Base-by-base conservation (phyloP, 768 basidiomycete genomes). In the Lactarius indigo region DNA sequence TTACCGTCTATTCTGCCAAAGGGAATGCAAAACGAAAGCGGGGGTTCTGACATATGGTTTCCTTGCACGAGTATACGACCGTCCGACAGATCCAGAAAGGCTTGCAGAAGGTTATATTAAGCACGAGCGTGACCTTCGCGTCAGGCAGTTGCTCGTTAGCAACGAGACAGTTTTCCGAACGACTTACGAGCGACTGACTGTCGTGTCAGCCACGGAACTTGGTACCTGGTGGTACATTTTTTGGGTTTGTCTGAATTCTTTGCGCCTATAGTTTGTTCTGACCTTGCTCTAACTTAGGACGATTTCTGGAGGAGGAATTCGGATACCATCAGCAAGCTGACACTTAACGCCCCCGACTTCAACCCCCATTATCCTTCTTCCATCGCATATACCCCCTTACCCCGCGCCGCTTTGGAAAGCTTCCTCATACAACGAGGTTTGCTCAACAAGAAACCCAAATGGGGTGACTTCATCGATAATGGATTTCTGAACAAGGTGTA, bases 221-320 rank as follows among this genome's bases (percentile, higher is more conserved):
- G 76, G 82, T 4, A 83, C 85, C 3, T 91, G 89, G 87, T 93
- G 91, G 91, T 91, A 88, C 70, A 79, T 91, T 15, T 85, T 90
- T 69, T 92, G 88, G 88, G 90, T 90, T 59, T 70, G 83, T 73
- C 13, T 33, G 20, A 18, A 28, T 57, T 12, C 55, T 20, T 37
- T 33, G 5, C n/a, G 6, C 18, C 23, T 3, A 5, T 33, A 7
- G 28, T 23, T 4, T 28, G 3, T 23, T 35, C 57, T 66, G 13
- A 66, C 18, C n/a, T 23, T 18, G 35, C 42, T 61, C 10, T n/a
- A 59, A 26, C 42, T 23, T 64, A 89, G 89, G 90, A 92, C 72
- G 90, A 91, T 73, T 73, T 90, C 8, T 92, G 89, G 89, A 79
- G 89, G 68, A 79, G 89, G 62, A 91, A 92, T 72, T 74, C 84